A percentile compares a stretch with the other conserved stretches of the same genome.
Evolutionary conservation across 305 asterid species (phyloP).

Genomic region (Rubia peregrina): DNA sequence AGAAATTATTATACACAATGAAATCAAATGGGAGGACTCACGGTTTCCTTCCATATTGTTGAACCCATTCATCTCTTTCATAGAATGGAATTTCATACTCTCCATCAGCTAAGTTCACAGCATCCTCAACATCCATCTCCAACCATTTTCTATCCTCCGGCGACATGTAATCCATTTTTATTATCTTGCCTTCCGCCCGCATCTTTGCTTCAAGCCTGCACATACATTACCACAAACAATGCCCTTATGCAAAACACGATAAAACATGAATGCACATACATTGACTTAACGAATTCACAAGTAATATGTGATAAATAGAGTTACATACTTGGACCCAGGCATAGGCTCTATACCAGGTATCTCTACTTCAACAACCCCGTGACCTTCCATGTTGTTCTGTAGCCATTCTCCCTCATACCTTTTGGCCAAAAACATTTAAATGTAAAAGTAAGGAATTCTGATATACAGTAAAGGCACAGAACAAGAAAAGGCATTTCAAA

Average conservation of each 20-base stretch:
- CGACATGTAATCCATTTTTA: conserved; percentile 79
- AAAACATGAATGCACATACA: conserved; percentile 15
- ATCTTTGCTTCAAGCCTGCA: conserved; percentile 85
- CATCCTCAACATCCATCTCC: conserved; percentile 93
- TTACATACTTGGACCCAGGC: conserved; percentile 84
- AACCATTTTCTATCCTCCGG: conserved; percentile 96
- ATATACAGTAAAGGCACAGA: not conserved
- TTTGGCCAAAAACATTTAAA: conserved; percentile 14
- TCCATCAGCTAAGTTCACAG: conserved; percentile 49
- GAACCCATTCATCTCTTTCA: conserved; percentile 76
- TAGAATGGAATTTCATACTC: conserved; percentile 67
- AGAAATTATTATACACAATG: not conserved
- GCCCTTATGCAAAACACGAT: conserved; percentile 10
- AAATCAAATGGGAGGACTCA: conserved; percentile 37
- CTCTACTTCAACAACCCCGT: conserved; percentile 97
- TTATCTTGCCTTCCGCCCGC: conserved; percentile 83
- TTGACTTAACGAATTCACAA: conserved; percentile 2
- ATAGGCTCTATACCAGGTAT: conserved; percentile 72
- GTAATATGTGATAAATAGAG: conserved; percentile 1
- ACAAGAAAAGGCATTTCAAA: conserved; percentile 12
- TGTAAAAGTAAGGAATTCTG: not conserved
- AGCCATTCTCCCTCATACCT: conserved; percentile 99
- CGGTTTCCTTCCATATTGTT: conserved; percentile 71
- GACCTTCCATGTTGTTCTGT: conserved; percentile 91
- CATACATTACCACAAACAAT: conserved; percentile 11